These are phyloP conservation scores for Batkoa obscura DNA, from an alignment of 371 early-diverging fungal genomes.

Conservation along the genomic window DNA sequence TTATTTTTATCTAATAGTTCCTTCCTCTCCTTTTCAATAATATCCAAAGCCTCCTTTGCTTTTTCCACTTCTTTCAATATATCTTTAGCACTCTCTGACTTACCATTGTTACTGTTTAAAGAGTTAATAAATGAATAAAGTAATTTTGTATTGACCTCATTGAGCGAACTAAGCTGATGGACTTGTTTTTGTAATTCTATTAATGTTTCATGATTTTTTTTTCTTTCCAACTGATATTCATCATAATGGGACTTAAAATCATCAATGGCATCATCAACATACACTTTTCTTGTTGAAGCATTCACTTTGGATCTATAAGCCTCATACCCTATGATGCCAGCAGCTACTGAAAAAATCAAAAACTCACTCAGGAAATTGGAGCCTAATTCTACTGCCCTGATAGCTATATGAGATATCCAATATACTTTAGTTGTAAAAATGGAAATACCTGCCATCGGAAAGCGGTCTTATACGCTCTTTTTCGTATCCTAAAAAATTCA, in stretches of 20 bases:
- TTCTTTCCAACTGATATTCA: neutral
- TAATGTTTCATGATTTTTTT: neutral
- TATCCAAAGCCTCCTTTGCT: neutral
- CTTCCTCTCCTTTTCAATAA: neutral
- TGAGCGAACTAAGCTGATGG: neutral
- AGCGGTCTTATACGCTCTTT: constrained; percentile 61
- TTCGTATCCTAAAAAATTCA: constrained; percentile 69
- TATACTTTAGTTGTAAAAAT: neutral
- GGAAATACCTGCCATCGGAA: constrained; percentile 41
- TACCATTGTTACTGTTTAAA: neutral
- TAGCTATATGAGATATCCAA: neutral
- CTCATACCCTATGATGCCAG: constrained; percentile 1
- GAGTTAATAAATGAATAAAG: neutral
- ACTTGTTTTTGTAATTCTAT: neutral
- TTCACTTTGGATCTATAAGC: neutral
- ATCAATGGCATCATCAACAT: constrained; percentile 5
- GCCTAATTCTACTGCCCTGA: constrained; percentile 68
- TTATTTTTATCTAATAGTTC: neutral
- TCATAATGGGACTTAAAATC: neutral
- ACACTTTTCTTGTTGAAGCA: neutral
- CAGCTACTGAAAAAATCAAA: constrained; percentile 69
- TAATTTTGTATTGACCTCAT: neutral
- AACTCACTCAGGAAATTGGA: constrained; percentile 74
- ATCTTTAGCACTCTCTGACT: neutral
- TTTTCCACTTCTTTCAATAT: neutral